Evolutionary conservation across 1,284 basidiomycete species (phyloP).

Genomic region (Apiotrichum sp.): DNA sequence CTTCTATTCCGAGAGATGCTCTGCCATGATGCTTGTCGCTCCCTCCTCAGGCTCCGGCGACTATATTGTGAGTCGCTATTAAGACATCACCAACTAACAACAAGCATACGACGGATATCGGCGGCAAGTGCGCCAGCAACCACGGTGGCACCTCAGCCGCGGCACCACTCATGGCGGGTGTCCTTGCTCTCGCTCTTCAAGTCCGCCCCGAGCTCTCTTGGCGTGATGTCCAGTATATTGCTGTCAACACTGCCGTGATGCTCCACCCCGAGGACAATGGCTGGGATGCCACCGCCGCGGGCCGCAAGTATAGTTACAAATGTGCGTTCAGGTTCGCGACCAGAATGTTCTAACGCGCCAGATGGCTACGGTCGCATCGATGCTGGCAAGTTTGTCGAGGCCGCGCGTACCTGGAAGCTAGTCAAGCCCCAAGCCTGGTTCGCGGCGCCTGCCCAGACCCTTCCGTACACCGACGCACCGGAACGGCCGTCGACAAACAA

Average conservation of each 20-base stretch:
- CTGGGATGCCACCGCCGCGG: constrained; percentile 80
- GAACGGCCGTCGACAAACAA: constrained; percentile 5
- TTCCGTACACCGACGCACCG: constrained; percentile 42
- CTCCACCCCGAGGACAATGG: constrained; percentile 88
- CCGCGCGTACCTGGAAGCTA: constrained; percentile 72
- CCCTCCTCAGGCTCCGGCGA: constrained; percentile 95
- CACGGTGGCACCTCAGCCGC: constrained; percentile 98
- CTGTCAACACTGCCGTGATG: constrained; percentile 67
- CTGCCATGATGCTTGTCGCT: constrained; percentile 92
- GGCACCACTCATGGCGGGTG: constrained; percentile 88
- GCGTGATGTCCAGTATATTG: constrained; percentile 93
- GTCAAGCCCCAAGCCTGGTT: constrained; percentile 96
- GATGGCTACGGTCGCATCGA: constrained; percentile 87
- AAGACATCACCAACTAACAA: neutral
- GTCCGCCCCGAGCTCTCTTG: constrained; percentile 87
- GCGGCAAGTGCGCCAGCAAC: constrained; percentile 62
- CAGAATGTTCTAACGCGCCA: constrained; percentile 7
- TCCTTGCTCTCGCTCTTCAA: constrained; percentile 80
- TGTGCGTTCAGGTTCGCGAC: constrained; percentile 43
- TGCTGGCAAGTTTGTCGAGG: constrained; percentile 73
- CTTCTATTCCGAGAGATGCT: constrained; percentile 94
- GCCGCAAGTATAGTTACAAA: constrained; percentile 87
- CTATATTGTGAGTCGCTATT: constrained; percentile 56
- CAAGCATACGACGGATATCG: constrained; percentile 86
- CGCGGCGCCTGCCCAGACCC: constrained; percentile 62